These are phyloP conservation scores for Schizochytrium sp. DNA, from an alignment of 108 stramenopile genomes.

Conservation along the genomic window DNA sequence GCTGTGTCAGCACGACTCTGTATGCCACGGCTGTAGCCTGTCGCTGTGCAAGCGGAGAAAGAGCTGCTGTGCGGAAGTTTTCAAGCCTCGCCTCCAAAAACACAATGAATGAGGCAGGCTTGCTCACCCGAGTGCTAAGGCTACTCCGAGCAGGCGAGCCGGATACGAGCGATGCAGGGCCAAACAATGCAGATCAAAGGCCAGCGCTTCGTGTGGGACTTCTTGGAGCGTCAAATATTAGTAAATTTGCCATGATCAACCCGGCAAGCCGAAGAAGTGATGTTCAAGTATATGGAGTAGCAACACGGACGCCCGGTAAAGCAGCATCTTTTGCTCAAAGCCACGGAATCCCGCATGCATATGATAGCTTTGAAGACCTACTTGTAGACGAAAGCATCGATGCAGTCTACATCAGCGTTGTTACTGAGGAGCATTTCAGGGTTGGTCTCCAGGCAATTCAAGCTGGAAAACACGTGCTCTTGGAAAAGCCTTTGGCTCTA, in stretches of 20 bases:
- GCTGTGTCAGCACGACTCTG: too few species aligned
- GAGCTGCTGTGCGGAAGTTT: not conserved
- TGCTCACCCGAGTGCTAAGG: not conserved
- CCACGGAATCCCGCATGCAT: not conserved
- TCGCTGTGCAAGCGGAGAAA: too few species aligned
- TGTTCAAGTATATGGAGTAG: not conserved
- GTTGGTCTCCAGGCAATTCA: not conserved
- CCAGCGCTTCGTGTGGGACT: not conserved
- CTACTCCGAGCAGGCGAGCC: not conserved
- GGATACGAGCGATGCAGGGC: not conserved
- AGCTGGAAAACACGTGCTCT: conserved; percentile 7
- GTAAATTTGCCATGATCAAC: conserved; percentile 42
- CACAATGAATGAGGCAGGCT: not conserved
- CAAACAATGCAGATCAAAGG: not conserved
- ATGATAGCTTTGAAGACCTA: not conserved
- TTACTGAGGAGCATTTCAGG: conserved; percentile 4
- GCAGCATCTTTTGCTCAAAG: not conserved
- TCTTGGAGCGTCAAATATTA: not conserved
- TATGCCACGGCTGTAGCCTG: too few species aligned
- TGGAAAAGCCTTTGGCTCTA: not conserved
- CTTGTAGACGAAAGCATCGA: not conserved
- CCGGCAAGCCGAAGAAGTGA: not conserved
- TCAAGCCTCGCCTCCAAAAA: not conserved
- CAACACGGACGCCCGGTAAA: conserved; percentile 4
- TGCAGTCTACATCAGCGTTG: conserved; percentile 25